Conservation (phyloP, 371 early-diverging fungal genomes). For the Rhizopus arrhizus region DNA sequence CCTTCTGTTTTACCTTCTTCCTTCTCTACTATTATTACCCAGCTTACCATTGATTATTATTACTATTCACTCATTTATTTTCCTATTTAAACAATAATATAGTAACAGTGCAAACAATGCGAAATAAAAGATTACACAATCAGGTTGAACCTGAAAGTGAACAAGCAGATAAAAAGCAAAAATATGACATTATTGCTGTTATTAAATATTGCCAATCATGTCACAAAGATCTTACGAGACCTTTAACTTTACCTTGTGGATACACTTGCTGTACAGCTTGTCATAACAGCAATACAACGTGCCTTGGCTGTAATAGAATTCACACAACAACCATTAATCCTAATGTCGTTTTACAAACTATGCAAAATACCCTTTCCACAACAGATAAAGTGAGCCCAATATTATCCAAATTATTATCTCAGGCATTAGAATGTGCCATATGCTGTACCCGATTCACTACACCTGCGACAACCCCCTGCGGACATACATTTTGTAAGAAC, state of each 20-base stretch:
- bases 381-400: background rate
- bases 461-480: conserved; percentile 69
- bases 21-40: background rate
- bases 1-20: background rate
- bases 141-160: conserved; percentile 20
- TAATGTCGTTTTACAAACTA: conserved; percentile 23
- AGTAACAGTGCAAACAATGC: conserved; percentile 19
- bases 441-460: conserved; percentile 59
- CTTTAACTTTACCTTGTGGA: conserved; percentile 53
- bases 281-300: conserved; percentile 8
- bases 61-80: conserved; percentile 11
- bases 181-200: background rate
- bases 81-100: background rate
- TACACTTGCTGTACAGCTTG: conserved; percentile 45
- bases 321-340: conserved; percentile 19
- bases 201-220: conserved; percentile 23
- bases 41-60: background rate
- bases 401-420: background rate
- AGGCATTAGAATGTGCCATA: conserved; percentile 66
- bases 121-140: conserved; percentile 21
- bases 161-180: conserved; percentile 9
- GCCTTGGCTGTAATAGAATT: conserved; percentile 17
- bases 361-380: conserved; percentile 8
- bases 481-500: conserved; percentile 68
- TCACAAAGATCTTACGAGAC: conserved; percentile 25